phyloP scores from a whole-genome alignment of 176 grass and related monocot species.

The maize (Zea mays) region Zm-B73-REFERENCE-NAM-5.0 NC_050101.1:174209001-174209500 shows the following conservation, averaged over 20 bases:
- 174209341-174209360: conserved; percentile 94
- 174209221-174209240: conserved; percentile 82
- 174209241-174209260: conserved; percentile 89
- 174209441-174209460: conserved; percentile 5
- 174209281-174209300: conserved; percentile 92
- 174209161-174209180: conserved; percentile 76
- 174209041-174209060: conserved; percentile 73
- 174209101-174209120: conserved; percentile 64
- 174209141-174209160: conserved; percentile 92
- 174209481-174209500: conserved; percentile 56
- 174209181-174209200: conserved; percentile 70
- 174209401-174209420: conserved; percentile 61
- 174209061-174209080: conserved; percentile 66
- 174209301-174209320: conserved; percentile 80
- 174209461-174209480: conserved; percentile 37
- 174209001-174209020: conserved; percentile 48
- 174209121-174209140: conserved; percentile 93
- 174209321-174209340: conserved; percentile 91
- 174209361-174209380: conserved; percentile 79
- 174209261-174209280: conserved; percentile 93
- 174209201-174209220: conserved; percentile 59
- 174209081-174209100: conserved; percentile 37
- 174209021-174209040: conserved; percentile 47
- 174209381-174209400: conserved; percentile 67
- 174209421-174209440: conserved; percentile 15